Conservation (phyloP, 176 grass and related monocot genomes). For the Oryza punctata region DNA sequence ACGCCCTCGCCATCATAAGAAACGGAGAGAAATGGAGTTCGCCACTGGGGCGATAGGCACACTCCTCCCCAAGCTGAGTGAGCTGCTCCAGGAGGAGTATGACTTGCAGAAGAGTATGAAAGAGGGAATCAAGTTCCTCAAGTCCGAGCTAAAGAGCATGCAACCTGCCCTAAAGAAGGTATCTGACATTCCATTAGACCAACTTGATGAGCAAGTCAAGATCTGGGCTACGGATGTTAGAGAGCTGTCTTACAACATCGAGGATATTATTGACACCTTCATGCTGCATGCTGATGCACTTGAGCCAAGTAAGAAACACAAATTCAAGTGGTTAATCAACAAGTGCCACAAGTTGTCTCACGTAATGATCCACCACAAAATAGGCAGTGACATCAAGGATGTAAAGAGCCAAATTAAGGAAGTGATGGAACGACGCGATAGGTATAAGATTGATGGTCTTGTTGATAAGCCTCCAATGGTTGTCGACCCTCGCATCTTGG, state of each 20-base stretch:
- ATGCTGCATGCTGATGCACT: background rate
- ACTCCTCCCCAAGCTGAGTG: background rate
- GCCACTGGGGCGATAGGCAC: background rate
- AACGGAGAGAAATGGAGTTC: conserved; percentile 11
- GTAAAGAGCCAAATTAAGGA: background rate
- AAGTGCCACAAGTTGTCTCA: background rate
- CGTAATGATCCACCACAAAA: background rate
- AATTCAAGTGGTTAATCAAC: background rate
- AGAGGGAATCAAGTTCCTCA: background rate
- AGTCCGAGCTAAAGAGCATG: background rate
- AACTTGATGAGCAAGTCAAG: background rate
- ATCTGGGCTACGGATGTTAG: background rate
- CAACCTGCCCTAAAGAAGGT: background rate
- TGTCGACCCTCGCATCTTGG: background rate
- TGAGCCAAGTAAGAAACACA: background rate
- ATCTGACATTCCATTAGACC: background rate
- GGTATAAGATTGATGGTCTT: background rate
- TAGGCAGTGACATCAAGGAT: background rate
- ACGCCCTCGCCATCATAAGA: too few species aligned
- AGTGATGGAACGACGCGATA: background rate
- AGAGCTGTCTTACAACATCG: conserved; percentile 13
- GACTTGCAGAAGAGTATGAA: background rate
- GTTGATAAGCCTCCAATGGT: background rate
- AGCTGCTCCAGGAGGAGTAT: background rate
- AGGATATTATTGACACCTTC: conserved; percentile 6